phyloP scores from a whole-genome alignment of 352 stramenopile species.

The Pythium plurisporium region DNA sequence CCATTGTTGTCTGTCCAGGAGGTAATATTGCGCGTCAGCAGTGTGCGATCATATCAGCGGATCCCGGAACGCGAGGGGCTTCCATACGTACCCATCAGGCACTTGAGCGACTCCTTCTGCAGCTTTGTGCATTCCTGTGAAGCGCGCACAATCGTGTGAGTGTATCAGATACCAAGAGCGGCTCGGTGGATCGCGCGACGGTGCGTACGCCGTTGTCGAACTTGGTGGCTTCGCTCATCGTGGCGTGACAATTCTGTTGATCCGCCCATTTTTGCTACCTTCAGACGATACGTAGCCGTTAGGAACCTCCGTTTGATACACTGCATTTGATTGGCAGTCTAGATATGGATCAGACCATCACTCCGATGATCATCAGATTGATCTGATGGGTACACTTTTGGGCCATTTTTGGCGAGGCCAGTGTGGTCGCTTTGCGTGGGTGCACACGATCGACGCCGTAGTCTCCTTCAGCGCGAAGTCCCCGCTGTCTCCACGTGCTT shows the following conservation, averaged over 20 bases:
- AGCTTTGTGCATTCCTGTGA: conserved; percentile 57
- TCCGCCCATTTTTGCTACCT: no score
- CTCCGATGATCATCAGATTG: conserved; percentile 3
- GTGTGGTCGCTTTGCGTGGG: no score
- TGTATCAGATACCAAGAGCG: background rate
- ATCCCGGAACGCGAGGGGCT: background rate
- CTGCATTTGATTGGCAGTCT: background rate
- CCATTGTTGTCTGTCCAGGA: conserved; percentile 51
- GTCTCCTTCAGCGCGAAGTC: no score
- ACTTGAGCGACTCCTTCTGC: conserved; percentile 68
- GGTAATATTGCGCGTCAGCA: background rate
- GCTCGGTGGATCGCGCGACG: background rate
- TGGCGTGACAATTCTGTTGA: no score
- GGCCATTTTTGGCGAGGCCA: conserved; percentile 12
- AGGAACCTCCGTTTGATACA: background rate
- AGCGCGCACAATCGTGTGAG: background rate
- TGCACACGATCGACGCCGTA: no score
- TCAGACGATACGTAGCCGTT: no score
- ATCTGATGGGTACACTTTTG: conserved; percentile 4
- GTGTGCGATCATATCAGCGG: background rate
- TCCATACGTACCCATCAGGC: conserved; percentile 39
- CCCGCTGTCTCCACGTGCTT: no score
- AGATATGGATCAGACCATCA: background rate
- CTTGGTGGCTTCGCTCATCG: conserved; percentile 10
- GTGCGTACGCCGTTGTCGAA: conserved; percentile 22